phyloP scores from a whole-genome alignment of 2,329 filamentous ascomycete genomes.

The Hirsutella minnesotensis region DNA sequence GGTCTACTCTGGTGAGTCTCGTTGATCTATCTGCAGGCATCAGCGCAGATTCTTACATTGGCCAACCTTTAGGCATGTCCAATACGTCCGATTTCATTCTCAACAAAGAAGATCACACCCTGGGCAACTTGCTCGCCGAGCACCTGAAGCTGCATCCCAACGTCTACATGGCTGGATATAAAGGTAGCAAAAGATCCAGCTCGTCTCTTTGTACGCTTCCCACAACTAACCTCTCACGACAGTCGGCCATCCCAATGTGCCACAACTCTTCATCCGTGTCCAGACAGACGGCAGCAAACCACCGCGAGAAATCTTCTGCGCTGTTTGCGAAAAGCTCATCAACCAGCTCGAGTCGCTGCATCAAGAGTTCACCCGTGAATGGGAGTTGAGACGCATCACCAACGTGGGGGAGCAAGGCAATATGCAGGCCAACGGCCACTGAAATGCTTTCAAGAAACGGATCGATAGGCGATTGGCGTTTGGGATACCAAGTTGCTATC shows the following conservation, averaged over 20 bases:
- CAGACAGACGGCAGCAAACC: conserved; percentile 84
- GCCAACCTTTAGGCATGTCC: conserved; percentile 52
- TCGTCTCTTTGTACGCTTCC: conserved; percentile 15
- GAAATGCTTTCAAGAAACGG: conserved; percentile 1
- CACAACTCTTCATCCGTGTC: conserved; percentile 59
- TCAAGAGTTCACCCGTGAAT: conserved; percentile 86
- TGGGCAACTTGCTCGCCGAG: conserved; percentile 79
- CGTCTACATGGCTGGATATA: conserved; percentile 87
- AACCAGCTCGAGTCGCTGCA: conserved; percentile 68
- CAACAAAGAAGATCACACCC: conserved; percentile 93
- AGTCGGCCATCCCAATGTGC: conserved; percentile 49
- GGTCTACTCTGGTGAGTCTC: conserved; percentile 71
- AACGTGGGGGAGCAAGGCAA: conserved; percentile 48
- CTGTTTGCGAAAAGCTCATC: conserved; percentile 72
- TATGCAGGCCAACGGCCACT: conserved; percentile 24
- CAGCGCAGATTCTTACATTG: neutral
- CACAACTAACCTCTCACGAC: conserved; percentile 3
- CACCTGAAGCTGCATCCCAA: conserved; percentile 76
- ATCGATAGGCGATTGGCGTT: conserved; percentile 12
- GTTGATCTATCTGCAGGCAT: neutral
- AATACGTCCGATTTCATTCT: conserved; percentile 93
- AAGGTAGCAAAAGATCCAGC: conserved; percentile 22
- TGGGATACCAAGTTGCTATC: conserved; percentile 6
- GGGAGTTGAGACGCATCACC: conserved; percentile 77
- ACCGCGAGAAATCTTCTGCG: conserved; percentile 78